Percentiles rank a stretch among this genome's conserved stretches.
These are phyloP conservation scores for Pestalotiopsis sp. DNA, from an alignment of 2,329 filamentous ascomycete species.

Conservation along the genomic window DNA sequence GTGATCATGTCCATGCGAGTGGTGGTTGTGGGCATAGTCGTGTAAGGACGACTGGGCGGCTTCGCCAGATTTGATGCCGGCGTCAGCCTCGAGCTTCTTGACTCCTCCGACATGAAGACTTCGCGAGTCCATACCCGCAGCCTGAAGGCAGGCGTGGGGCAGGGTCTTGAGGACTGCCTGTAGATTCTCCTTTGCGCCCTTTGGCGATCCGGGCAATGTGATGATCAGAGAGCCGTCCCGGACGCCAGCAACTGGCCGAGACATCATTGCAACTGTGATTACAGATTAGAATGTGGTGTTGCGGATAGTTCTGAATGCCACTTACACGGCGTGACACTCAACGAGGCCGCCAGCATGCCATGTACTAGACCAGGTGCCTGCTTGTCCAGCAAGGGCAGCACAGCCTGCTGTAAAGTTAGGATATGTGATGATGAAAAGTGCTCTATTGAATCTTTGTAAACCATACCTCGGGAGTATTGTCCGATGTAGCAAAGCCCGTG, in stretches of 20 bases:
- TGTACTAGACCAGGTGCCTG: constrained; percentile 92
- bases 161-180: constrained; percentile 86
- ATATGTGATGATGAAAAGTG: background rate
- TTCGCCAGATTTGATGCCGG: constrained; percentile 56
- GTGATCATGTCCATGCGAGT: constrained; percentile 56
- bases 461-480: constrained; percentile 83
- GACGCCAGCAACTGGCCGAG: constrained; percentile 87
- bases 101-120: constrained; percentile 78
- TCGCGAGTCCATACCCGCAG: constrained; percentile 81
- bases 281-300: constrained; percentile 16
- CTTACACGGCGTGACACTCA: constrained; percentile 88
- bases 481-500: constrained; percentile 85
- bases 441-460: background rate
- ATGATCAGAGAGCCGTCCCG: constrained; percentile 80
- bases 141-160: constrained; percentile 92
- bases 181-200: constrained; percentile 92
- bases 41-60: constrained; percentile 31
- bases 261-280: constrained; percentile 89
- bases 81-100: constrained; percentile 82
- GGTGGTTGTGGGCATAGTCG: constrained; percentile 41
- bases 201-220: constrained; percentile 91
- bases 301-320: constrained; percentile 13
- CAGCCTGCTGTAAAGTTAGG: constrained; percentile 56
- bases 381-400: constrained; percentile 78
- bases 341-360: constrained; percentile 85